Evolutionary conservation across 371 early-diverging fungal species (phyloP), one percentile per base, ranked within the genome.

Genomic region (Mortierella polycephala): DNA sequence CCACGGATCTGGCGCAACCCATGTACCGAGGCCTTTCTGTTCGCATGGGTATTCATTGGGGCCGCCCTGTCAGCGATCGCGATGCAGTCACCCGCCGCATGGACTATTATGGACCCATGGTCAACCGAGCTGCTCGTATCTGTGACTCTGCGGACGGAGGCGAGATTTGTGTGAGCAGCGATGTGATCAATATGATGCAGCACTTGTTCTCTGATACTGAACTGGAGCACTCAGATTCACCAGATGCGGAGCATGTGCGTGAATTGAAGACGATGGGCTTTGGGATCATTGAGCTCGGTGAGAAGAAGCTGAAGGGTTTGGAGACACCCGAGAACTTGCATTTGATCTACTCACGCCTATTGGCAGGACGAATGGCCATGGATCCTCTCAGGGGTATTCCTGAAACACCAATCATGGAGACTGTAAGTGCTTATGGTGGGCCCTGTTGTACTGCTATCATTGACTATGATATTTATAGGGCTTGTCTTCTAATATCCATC

Each of bases 21-120:
- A 86, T 98, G 44, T 97, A 95, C 74, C 87, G 92, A 12, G 98
- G 98, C 4, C 79, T 97, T 21, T 92, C 94, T 8, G 95, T 98
- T 11, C 92, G 98, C 45, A 97, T 98, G 96, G 98, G 98, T 37
- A 92, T 98, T 69, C 97, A 97, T 79, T 92, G 93, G 85, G 98
- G 98, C 49, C 85, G 86, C 5, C 96, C 97, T 3, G 93, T 96
- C 6, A 94, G 93, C 60, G 97, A 98, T 69, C 90, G 91, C 20
- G 96, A 96, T 70, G 95, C 95, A 0, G 89, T 95, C 51, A 96
- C 96, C 16, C 87, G 91, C 30, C 91, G 97, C 49, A 96, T 98
- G 96, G 98, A 97, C 83, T 98, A 97, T 77, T 96, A 95, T 87
- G 98, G 98, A 0, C 96, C 96, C 4, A 92, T 96, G 85, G 97